These are phyloP conservation scores for Wallacemonas collosoma DNA, from an alignment of 208 protist genomes.

Conservation along the genomic window DNA sequence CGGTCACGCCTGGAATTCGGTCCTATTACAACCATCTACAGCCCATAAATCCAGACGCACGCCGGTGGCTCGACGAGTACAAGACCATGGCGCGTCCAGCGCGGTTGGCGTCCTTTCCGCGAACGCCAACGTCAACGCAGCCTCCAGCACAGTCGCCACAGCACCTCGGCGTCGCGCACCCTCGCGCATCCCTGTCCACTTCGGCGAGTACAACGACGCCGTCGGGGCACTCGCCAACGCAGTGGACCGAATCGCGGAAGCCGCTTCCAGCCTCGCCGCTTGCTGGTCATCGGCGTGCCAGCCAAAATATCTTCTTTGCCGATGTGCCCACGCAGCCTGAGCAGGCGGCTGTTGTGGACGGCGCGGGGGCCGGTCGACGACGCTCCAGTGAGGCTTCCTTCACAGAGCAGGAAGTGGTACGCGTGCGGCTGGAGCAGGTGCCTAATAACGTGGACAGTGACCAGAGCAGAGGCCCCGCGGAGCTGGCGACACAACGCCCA, in stretches of 20 bases:
- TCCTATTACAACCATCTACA: slow-evolving; percentile 7
- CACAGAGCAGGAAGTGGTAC: not conserved
- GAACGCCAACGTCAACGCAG: no score
- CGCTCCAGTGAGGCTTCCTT: slow-evolving; percentile 8
- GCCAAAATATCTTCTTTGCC: not conserved
- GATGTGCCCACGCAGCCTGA: not conserved
- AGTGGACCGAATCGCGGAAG: slow-evolving; percentile 11
- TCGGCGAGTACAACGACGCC: not conserved
- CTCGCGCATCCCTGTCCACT: not conserved
- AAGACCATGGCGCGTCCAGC: not conserved
- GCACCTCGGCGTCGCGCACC: not conserved
- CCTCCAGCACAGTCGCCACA: no score
- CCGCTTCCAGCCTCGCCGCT: not conserved
- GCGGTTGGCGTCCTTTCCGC: no score
- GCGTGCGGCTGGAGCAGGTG: slow-evolving; percentile 6
- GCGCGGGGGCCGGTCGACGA: not conserved
- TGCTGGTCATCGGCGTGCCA: not conserved
- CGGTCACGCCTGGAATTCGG: not conserved
- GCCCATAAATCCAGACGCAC: not conserved
- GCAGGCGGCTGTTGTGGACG: not conserved
- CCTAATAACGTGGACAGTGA: not conserved
- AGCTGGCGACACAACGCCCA: no score
- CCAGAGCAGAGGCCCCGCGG: no score
- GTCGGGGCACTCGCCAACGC: not conserved
- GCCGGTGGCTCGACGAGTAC: slow-evolving; percentile 6